phyloP scores from a whole-genome alignment of 2,329 filamentous ascomycete genomes.

The Claviceps fusiformis region DNA sequence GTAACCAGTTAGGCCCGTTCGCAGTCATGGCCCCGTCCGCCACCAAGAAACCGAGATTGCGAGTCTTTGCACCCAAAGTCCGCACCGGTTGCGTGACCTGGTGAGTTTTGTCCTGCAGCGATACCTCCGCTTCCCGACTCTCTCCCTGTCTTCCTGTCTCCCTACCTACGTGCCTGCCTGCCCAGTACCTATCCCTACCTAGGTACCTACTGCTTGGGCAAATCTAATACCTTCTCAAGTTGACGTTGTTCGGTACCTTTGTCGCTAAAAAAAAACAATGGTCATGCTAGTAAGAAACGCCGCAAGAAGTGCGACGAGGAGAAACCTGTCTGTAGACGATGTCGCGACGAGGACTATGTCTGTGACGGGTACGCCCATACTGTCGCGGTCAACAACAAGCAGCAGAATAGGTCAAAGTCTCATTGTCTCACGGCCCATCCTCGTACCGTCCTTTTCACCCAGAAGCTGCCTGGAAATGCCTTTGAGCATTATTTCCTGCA shows the following conservation, averaged over 20 bases:
- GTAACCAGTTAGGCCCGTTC: not conserved
- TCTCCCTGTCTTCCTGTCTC: not conserved
- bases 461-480: not conserved
- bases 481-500: slow-evolving; percentile 1
- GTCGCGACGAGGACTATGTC: slow-evolving; percentile 1
- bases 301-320: slow-evolving; percentile 4
- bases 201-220: too few species aligned
- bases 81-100: slow-evolving; percentile 3
- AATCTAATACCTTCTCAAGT: too few species aligned
- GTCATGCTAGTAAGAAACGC: slow-evolving; percentile 1
- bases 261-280: not conserved
- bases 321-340: slow-evolving; percentile 1
- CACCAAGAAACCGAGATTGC: slow-evolving; percentile 1
- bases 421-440: not conserved
- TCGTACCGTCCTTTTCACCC: too few species aligned
- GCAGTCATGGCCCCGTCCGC: slow-evolving; percentile 1
- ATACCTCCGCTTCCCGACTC: not conserved
- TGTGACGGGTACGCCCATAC: slow-evolving; percentile 1
- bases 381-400: not conserved
- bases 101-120: not conserved
- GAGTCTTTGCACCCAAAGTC: slow-evolving; percentile 2
- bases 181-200: not conserved
- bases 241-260: not conserved
- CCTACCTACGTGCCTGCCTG: not conserved
- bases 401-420: not conserved